phyloP scores from a whole-genome alignment of 2,329 filamentous ascomycete species.

The Apiospora arundinis region DNA sequence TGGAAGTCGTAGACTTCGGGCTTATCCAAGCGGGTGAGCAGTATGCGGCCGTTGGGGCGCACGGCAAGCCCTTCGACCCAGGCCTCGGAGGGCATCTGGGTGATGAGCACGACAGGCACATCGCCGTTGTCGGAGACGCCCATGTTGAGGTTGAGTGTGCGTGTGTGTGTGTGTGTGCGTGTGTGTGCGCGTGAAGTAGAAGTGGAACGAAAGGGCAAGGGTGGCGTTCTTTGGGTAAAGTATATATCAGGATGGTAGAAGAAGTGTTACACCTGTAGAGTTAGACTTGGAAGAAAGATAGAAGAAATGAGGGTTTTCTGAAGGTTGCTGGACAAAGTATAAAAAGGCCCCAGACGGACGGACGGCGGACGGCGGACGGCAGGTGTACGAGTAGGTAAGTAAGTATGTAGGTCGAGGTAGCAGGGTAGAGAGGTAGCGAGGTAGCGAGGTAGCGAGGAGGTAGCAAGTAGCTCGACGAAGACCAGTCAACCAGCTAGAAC shows the following conservation, averaged over 20 bases:
- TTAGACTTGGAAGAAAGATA: neutral
- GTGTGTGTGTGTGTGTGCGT: too few relatives aligned
- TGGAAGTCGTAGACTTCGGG: slow-evolving; percentile 40
- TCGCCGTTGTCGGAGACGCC: slow-evolving; percentile 2
- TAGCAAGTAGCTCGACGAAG: too few relatives aligned
- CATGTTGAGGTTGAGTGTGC: neutral
- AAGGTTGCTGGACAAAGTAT: slow-evolving; percentile 2
- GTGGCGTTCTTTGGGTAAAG: neutral
- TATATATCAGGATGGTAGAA: too few relatives aligned
- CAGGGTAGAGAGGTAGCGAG: too few relatives aligned
- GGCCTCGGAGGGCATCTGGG: slow-evolving; percentile 39
- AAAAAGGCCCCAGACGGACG: neutral
- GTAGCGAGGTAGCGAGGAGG: neutral
- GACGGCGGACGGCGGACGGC: too few relatives aligned
- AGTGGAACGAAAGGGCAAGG: too few relatives aligned
- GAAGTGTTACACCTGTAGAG: too few relatives aligned
- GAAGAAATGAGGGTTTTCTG: neutral
- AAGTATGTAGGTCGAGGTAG: too few relatives aligned
- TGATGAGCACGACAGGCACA: slow-evolving; percentile 35
- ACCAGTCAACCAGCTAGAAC: too few relatives aligned
- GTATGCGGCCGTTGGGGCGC: slow-evolving; percentile 39
- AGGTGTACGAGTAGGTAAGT: too few relatives aligned
- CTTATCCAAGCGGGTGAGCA: slow-evolving; percentile 38
- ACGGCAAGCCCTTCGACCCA: slow-evolving; percentile 40
- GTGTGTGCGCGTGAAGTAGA: too few relatives aligned